These are phyloP conservation scores for Fabrea salina DNA, from an alignment of 169 alveolate species.

Conservation along the genomic window DNA sequence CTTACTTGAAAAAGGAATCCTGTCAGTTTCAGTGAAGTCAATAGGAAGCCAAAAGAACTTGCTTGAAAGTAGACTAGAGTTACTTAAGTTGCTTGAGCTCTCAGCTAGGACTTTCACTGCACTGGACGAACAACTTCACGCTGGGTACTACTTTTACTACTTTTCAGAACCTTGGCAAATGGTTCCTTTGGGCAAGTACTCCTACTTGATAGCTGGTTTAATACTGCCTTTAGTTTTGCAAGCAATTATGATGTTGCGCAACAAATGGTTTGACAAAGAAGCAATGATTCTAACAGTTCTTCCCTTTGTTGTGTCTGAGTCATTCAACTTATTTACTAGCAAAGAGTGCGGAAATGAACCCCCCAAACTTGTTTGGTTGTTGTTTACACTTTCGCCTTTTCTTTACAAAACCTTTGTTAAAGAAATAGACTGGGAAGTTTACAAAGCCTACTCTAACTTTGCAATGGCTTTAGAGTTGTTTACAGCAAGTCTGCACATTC, in stretches of 20 bases:
- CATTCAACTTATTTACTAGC: too few species aligned
- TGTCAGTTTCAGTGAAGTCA: neutral
- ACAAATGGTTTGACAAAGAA: neutral
- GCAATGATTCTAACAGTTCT: neutral
- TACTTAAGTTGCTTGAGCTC: neutral
- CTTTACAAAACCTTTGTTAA: neutral
- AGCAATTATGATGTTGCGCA: neutral
- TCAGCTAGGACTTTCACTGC: neutral
- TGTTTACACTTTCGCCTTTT: neutral
- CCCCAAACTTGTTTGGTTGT: neutral
- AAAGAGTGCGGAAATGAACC: neutral
- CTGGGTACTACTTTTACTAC: slow-evolving; percentile 9
- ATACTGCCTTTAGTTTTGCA: neutral
- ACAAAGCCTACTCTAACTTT: neutral
- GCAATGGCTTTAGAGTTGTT: neutral
- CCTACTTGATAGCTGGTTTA: neutral
- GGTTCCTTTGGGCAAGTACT: neutral
- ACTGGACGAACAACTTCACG: slow-evolving; percentile 3
- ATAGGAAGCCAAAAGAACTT: neutral
- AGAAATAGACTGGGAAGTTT: neutral
- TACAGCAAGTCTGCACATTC: neutral
- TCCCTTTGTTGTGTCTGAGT: neutral
- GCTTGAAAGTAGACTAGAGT: neutral
- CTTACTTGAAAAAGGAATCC: neutral
- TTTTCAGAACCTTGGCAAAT: neutral